Evolutionary conservation across 2,329 filamentous ascomycete species (phyloP).

Genomic region (Cercospora brassicicola): DNA sequence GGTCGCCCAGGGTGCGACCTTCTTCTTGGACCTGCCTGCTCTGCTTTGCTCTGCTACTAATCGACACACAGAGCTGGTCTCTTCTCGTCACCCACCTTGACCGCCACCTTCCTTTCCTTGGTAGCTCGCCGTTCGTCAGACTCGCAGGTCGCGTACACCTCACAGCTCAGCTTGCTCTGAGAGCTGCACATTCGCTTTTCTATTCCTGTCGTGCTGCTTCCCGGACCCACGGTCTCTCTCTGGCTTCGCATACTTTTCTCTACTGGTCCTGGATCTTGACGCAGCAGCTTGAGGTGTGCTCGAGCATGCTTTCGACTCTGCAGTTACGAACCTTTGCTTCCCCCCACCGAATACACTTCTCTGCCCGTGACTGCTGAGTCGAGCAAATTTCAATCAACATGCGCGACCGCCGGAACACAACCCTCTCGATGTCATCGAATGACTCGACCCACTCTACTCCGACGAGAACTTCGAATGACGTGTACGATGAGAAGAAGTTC

Average conservation of each 20-base stretch:
- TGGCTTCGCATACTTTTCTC: background rate
- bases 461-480: conserved; percentile 66
- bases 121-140: background rate
- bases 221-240: background rate
- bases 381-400: conserved; percentile 33
- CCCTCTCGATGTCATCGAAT: conserved; percentile 53
- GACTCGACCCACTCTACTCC: conserved; percentile 69
- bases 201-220: conserved; percentile 7
- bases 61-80: conserved; percentile 8
- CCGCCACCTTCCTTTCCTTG: background rate
- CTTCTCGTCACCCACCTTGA: background rate
- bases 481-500: conserved; percentile 61
- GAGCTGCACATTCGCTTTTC: conserved; percentile 17
- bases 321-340: background rate
- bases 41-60: background rate
- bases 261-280: background rate
- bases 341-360: background rate
- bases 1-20: background rate
- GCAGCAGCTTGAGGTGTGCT: background rate
- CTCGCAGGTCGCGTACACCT: conserved; percentile 2
- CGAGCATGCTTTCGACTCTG: background rate
- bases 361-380: background rate
- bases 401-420: conserved; percentile 51
- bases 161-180: conserved; percentile 8
- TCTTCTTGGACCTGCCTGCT: background rate